Base-by-base conservation (phyloP, 768 basidiomycete species). In the Fomitopsis serialis region DNA sequence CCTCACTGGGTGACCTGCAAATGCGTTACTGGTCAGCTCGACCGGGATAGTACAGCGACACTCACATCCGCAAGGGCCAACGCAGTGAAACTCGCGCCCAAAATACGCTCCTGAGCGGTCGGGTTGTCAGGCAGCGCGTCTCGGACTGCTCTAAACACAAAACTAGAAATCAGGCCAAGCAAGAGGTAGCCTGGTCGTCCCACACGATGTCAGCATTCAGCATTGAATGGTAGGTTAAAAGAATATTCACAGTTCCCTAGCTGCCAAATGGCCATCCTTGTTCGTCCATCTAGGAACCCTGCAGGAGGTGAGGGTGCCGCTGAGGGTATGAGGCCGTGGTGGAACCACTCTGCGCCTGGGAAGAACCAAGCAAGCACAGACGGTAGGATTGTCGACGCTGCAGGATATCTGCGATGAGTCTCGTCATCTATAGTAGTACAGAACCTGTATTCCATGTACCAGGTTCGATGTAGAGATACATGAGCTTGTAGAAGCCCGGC, bases 1-100 rank as follows among this genome's bases (percentile, higher is more conserved):
- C 23, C 40, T 45, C 45, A 50, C 42, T 17, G 55, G 57, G 40
- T 51, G 65, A 61, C 44, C 52, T 35, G 34, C 29, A 34, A 42
- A 21, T 4, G 40, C 10, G 25, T 7, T 15, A 5, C 6, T 7
- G 15, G 19, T 48, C 29, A 29, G 21, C 15, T 24, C 11, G 17
- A 51, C 42, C 24, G 48, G 35, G 9, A 57, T 37, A 29, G 6
- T 35, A 15, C 15, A 22, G 21, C 49, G 50, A 50, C 15, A 66
- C 85, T 64, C 58, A 89, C 89, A 67, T 91, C 87, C 40, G 82
- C 87, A 53, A 88, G 69, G 3, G 81, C 84, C 45, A 89, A 74
- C 2, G 83, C 82, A 35, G 75, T 71, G 50, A 89, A 69, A 50
- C 77, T 74, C 2, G 84, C 78, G 22, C 86, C 85, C 10, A 89